Evolutionary conservation across 768 basidiomycete genomes (phyloP).

Genomic region (Lyophyllum shimeji): DNA sequence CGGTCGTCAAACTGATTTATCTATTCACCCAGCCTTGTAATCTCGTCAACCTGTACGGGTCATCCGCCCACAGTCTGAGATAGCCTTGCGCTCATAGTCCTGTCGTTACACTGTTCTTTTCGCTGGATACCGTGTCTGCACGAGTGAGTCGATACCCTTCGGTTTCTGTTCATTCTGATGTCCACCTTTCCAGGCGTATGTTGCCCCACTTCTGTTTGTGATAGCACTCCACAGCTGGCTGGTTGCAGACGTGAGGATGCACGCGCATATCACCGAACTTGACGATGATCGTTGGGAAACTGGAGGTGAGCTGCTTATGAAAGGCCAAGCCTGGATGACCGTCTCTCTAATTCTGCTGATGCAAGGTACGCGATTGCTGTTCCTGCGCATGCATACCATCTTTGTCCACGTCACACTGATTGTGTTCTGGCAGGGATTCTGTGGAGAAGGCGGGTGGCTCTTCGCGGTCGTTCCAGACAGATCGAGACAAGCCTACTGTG

Average conservation of each 20-base stretch:
- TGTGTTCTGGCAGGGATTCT: neutral
- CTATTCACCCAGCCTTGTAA: neutral
- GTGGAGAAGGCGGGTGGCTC: neutral
- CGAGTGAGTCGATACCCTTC: neutral
- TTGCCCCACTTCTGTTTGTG: neutral
- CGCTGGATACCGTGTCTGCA: neutral
- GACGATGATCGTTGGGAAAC: neutral
- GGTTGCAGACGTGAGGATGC: neutral
- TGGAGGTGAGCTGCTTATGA: constrained; percentile 1
- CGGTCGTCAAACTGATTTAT: neutral
- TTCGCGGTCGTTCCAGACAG: neutral
- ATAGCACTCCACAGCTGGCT: neutral
- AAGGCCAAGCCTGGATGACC: constrained; percentile 2
- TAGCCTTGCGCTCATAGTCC: neutral
- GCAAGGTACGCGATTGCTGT: constrained; percentile 1
- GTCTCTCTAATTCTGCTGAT: constrained; percentile 4
- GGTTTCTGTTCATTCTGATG: neutral
- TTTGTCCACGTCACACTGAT: neutral
- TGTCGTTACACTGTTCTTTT: neutral
- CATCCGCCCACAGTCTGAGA: neutral
- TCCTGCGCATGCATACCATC: neutral
- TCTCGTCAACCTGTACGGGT: neutral
- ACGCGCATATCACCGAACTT: neutral
- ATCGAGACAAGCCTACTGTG: neutral
- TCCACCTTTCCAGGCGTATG: neutral